phyloP scores from a whole-genome alignment of 768 basidiomycete genomes.

The Agrocybe pediades region DNA sequence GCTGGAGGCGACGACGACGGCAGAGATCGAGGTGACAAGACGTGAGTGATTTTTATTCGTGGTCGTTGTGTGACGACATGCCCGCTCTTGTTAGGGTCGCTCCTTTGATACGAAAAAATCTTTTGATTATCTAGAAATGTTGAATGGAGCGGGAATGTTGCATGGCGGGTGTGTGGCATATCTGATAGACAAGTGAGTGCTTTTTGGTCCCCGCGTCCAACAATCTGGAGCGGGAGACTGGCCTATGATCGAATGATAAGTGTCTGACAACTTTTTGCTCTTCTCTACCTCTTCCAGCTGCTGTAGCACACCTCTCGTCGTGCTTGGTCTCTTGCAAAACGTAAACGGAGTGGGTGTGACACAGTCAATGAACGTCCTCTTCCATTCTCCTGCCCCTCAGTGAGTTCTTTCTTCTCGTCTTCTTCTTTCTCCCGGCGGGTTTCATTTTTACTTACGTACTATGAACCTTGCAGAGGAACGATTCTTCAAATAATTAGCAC shows the following conservation, averaged over 20 bases:
- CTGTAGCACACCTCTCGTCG: conserved; percentile 68
- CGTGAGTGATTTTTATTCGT: too few species aligned
- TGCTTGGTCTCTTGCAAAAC: conserved; percentile 59
- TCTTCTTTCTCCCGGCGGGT: not conserved
- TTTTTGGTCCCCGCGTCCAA: not conserved
- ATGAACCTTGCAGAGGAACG: conserved; percentile 54
- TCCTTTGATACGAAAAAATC: not conserved
- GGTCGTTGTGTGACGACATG: too few species aligned
- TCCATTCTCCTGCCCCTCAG: conserved; percentile 69
- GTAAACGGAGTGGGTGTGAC: conserved; percentile 77
- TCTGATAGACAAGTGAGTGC: conserved; percentile 67
- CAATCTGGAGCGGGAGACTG: too few species aligned
- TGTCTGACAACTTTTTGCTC: too few species aligned
- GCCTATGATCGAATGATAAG: too few species aligned
- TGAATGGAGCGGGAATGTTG: conserved; percentile 75
- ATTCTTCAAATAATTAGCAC: conserved; percentile 61
- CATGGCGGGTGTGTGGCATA: conserved; percentile 79
- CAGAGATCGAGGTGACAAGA: conserved; percentile 65
- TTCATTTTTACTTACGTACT: conserved; percentile 9
- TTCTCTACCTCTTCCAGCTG: conserved; percentile 45
- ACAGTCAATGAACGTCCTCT: conserved; percentile 68
- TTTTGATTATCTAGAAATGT: conserved; percentile 50
- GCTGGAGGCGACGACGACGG: conserved; percentile 61
- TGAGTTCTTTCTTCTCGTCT: conserved; percentile 32
- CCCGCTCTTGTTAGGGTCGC: not conserved